Conservation (phyloP, 768 basidiomycete species). For the Mycena crocata region DNA sequence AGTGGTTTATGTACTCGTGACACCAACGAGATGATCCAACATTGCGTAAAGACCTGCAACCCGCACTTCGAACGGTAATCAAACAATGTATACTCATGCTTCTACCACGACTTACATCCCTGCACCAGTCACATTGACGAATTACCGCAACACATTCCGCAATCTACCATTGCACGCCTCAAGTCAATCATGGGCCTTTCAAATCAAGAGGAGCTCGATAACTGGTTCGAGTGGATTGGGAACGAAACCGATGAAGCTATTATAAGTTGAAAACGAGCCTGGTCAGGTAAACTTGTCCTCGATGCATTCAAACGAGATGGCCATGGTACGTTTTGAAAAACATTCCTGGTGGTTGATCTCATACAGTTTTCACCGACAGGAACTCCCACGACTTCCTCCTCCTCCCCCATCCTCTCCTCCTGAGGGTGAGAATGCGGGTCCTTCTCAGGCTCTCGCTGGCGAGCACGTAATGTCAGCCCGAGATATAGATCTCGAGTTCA, state of each 20-base stretch:
- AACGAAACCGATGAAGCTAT: neutral
- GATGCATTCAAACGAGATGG: too few species aligned
- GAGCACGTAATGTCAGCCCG: neutral
- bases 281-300: too few species aligned
- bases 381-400: too few species aligned
- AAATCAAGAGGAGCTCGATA: slow-evolving; percentile 27
- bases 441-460: neutral
- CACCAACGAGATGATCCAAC: neutral
- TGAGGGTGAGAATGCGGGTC: too few species aligned
- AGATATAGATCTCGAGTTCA: neutral
- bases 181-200: slow-evolving; percentile 28
- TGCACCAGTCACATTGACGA: slow-evolving; percentile 36
- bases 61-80: neutral
- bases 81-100: neutral
- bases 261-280: too few species aligned
- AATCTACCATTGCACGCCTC: slow-evolving; percentile 20
- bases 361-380: too few species aligned
- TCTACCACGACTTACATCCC: neutral
- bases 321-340: too few species aligned
- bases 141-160: slow-evolving; percentile 19
- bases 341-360: too few species aligned
- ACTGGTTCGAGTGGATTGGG: slow-evolving; percentile 26
- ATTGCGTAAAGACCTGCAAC: neutral
- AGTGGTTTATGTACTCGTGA: neutral
- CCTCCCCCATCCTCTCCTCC: too few species aligned